These are phyloP conservation scores for Penicillium robsamsonii DNA, from an alignment of 495 filamentous ascomycete species.

Conservation along the genomic window DNA sequence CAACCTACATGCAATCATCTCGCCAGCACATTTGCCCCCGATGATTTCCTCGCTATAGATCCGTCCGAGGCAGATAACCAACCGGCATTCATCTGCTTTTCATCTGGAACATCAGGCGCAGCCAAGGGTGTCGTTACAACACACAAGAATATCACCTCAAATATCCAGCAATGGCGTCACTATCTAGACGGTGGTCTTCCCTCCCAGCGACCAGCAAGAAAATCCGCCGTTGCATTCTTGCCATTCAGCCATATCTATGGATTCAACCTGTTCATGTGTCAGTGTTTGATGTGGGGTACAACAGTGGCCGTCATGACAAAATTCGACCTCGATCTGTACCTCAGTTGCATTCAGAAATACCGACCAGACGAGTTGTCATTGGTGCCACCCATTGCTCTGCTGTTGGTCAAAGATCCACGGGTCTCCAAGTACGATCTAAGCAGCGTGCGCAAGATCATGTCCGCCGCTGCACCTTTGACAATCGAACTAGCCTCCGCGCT, in stretches of 20 bases:
- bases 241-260: conserved; percentile 92
- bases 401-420: conserved; percentile 65
- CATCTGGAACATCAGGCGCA: conserved; percentile 25
- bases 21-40: conserved; percentile 16
- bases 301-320: conserved; percentile 64
- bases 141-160: conserved; percentile 73
- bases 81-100: conserved; percentile 24
- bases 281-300: conserved; percentile 22
- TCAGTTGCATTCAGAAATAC: conserved; percentile 23
- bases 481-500: conserved; percentile 60
- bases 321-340: conserved; percentile 62
- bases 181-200: conserved; percentile 14
- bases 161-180: conserved; percentile 42
- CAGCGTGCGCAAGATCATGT: conserved; percentile 68
- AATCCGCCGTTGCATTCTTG: conserved; percentile 68
- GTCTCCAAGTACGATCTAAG: conserved; percentile 70
- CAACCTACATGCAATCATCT: conserved; percentile 23
- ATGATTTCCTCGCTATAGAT: conserved; percentile 7
- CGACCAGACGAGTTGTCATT: conserved; percentile 21
- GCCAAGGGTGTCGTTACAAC: conserved; percentile 58
- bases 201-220: conserved; percentile 38
- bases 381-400: conserved; percentile 74
- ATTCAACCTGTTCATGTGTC: conserved; percentile 27
- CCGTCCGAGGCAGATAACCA: conserved; percentile 15
- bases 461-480: conserved; percentile 77